Evolutionary conservation across 768 basidiomycete genomes (phyloP), one percentile per base, ranked within the genome.

Genomic region (Tylopilus balloui): DNA sequence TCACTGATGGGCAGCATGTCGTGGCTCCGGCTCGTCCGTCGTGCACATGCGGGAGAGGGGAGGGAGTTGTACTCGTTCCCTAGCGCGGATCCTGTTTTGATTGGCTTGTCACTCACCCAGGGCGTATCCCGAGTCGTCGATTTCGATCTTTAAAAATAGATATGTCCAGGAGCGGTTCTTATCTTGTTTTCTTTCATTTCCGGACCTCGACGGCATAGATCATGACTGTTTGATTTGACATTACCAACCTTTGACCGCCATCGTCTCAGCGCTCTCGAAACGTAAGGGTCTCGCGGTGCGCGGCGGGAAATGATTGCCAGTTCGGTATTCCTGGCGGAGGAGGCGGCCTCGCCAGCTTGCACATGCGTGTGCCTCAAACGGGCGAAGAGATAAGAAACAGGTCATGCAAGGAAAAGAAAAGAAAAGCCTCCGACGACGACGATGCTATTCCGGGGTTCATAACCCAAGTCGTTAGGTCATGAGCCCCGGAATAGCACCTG

Each of bases 401-500:
- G n/a, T n/a, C n/a, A n/a, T n/a, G n/a, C n/a, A 4, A 19, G 20
- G 14, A 19, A 15, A 15, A 8, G 28, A 44, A 42, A 48, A 51
- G 53, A 50, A 36, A 48, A 4, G 34, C 41, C n/a, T n/a, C n/a
- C n/a, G n/a, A n/a, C 24, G 43, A 56, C 53, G 54, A 59, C 51
- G 42, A 43, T 1, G 37, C 34, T 48, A 50, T 55, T 58, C 50
- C 56, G 44, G 23, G 39, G 50, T 39, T 47, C 56, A 61, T 61
- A 45, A 45, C 27, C 41, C 29, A 7, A 20, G 38, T n/a, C 14
- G 12, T 29, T 0, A 60, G 62, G 58, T 61, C 58, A 64, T 62
- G 61, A 64, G 61, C 56, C 61, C 57, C 14, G 61, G 40, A 56
- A 62, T 57, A 52, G 19, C 34, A 32, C 34, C 7, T 48, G 52